Evolutionary conservation across 1,284 basidiomycete genomes (phyloP), one percentile per base, ranked within the genome.

Genomic region (Cryptococcus sp.): DNA sequence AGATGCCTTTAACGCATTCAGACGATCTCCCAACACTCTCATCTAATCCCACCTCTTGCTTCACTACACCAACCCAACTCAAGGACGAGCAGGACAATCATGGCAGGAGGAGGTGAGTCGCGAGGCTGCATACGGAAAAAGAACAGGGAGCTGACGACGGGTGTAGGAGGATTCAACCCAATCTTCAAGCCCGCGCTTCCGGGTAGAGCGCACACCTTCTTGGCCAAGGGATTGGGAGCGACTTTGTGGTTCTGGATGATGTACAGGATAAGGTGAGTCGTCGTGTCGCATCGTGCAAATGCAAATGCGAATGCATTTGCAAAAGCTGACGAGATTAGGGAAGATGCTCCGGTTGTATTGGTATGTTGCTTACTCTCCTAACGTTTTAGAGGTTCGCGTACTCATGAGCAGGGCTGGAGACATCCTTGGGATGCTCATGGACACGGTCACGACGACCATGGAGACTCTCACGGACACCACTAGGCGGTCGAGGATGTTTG

Each of bases 181-280:
- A 88, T 86, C 62, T 92, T 90, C 65, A 78, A 89, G 71, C 88
- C 88, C 35, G 87, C 89, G 71, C 77, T 89, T 34, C 87, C 88
- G 35, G 82, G 85, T 21, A 77, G 83, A 62, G 80, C 79, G 65
- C 82, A 90, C 74, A 82, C 80, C 54, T 81, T 89, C 69, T 78
- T 92, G 31, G 81, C 86, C 35, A 92, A 91, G 74, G 81, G 82
- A 45, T 77, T 94, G 50, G 91, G 90, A 50, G 90, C 89, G 33
- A 82, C 83, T 36, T 94, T 94, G 90, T 94, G 89, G 89, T 94
- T 94, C 82, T 95, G 92, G 79, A 87, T 94, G 72, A 93, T 94
- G 78, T 94, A 93, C 75, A 83, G 89, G 53, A 84, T 86, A 57
- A 79, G 89, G 89, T 92, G 65, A 71, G 86, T 39, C 28, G 26